phyloP scores from a whole-genome alignment of 768 basidiomycete genomes.

The Boletus barrowsii region DNA sequence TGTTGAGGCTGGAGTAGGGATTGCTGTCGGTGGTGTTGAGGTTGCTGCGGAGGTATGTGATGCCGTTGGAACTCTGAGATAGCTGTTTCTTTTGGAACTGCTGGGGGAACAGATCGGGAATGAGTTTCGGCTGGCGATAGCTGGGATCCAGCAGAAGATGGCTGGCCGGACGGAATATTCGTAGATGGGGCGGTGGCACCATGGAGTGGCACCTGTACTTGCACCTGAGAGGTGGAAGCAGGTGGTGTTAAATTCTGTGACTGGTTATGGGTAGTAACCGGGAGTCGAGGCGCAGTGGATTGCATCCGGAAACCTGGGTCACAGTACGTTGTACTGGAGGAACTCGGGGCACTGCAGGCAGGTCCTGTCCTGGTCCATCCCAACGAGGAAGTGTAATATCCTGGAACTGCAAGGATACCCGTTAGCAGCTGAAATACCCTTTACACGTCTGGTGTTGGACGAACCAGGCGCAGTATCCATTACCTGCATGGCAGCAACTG shows the following conservation, averaged over 20 bases:
- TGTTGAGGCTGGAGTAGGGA: background rate
- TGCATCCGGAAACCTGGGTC: background rate
- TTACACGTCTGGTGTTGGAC: background rate
- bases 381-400: conserved; percentile 1
- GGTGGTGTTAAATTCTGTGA: background rate
- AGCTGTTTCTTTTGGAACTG: background rate
- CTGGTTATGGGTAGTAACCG: background rate
- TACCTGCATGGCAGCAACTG: background rate
- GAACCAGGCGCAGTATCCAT: conserved; percentile 4
- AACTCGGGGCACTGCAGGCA: background rate
- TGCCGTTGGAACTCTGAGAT: background rate
- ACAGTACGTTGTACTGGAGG: background rate
- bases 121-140: background rate
- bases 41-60: background rate
- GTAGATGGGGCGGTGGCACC: background rate
- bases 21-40: background rate
- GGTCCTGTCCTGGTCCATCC: conserved; percentile 1
- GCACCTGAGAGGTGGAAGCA: conserved; percentile 1
- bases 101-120: background rate
- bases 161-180: background rate
- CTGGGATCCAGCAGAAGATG: background rate
- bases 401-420: background rate
- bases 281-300: background rate
- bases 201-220: background rate
- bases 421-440: background rate